These are phyloP conservation scores for Volutella citrinella DNA, from an alignment of 2,329 filamentous ascomycete species.

Conservation along the genomic window DNA sequence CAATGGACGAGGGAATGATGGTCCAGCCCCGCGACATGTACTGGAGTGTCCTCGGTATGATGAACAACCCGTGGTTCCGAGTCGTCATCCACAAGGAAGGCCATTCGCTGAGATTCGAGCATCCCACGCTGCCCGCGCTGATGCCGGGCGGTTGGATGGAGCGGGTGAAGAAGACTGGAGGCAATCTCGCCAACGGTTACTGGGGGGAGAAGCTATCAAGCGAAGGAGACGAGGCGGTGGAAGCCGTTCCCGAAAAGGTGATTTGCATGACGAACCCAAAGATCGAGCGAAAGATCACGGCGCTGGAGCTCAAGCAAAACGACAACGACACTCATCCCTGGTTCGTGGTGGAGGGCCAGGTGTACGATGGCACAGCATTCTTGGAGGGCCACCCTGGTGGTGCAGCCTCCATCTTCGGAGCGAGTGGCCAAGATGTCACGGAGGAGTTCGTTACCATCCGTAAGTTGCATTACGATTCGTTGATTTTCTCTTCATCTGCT, in stretches of 20 bases:
- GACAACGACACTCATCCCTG: conserved; percentile 65
- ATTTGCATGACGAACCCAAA: conserved; percentile 75
- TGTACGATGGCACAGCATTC: conserved; percentile 83
- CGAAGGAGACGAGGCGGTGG: conserved; percentile 38
- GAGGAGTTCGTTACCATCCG: conserved; percentile 93
- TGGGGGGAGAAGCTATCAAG: conserved; percentile 74
- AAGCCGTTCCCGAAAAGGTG: conserved; percentile 56
- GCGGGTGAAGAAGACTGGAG: conserved; percentile 76
- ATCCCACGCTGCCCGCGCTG: conserved; percentile 78
- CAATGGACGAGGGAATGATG: conserved; percentile 89
- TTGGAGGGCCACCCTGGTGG: conserved; percentile 82
- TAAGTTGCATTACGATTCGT: conserved; percentile 52
- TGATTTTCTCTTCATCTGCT: no score
- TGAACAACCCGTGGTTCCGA: conserved; percentile 95
- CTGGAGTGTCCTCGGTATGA: conserved; percentile 94
- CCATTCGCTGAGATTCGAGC: conserved; percentile 69
- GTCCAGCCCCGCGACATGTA: conserved; percentile 91
- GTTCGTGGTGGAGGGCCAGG: conserved; percentile 86
- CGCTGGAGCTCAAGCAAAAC: conserved; percentile 71
- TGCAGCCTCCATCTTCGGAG: conserved; percentile 77
- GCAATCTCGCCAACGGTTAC: conserved; percentile 74
- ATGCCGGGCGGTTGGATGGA: conserved; percentile 92
- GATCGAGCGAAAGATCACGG: conserved; percentile 59
- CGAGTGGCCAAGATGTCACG: conserved; percentile 76
- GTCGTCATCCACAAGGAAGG: conserved; percentile 71